Evolutionary conservation across 306 rosid genomes (phyloP).

Genomic region (Prunus persica): Prunus_persica_NCBIv2 NC_034009.1:34458001-34458500

Average conservation of each 20-base stretch:
- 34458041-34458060: slow-evolving; percentile 98
- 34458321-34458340: slow-evolving; percentile 4
- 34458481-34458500: slow-evolving; percentile 99
- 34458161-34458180: background rate
- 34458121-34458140: background rate
- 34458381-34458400: slow-evolving; percentile 98
- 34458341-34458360: slow-evolving; percentile 81
- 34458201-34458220: background rate
- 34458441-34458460: slow-evolving; percentile 98
- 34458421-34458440: slow-evolving; percentile 95
- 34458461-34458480: slow-evolving; percentile 94
- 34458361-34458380: slow-evolving; percentile 98
- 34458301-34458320: slow-evolving; percentile 3
- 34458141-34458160: background rate
- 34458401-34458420: slow-evolving; percentile 98
- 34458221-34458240: background rate
- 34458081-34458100: slow-evolving; percentile 42
- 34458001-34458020: slow-evolving; percentile 27
- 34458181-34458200: background rate
- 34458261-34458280: background rate
- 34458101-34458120: background rate
- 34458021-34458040: slow-evolving; percentile 89
- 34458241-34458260: background rate
- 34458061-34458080: slow-evolving; percentile 99
- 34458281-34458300: background rate